Evolutionary conservation across 176 grass and related monocot genomes (phyloP).

Genomic region (Themeda triandra): DNA sequence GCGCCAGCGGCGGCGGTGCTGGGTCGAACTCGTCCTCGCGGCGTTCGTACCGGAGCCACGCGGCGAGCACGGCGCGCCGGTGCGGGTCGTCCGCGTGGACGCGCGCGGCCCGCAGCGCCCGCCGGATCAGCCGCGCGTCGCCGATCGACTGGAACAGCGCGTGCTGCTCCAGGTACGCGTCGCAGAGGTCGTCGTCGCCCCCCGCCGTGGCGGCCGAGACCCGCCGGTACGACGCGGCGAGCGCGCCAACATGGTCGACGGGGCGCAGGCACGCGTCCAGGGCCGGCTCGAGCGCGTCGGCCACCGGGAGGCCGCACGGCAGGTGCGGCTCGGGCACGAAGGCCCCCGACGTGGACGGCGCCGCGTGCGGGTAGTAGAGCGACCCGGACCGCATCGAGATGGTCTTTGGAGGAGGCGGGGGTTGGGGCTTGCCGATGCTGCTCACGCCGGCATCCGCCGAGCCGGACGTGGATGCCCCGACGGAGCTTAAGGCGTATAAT

Average conservation of each 20-base stretch:
- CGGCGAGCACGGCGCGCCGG: slow-evolving; percentile 79
- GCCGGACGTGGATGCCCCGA: slow-evolving; percentile 38
- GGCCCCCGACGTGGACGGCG: slow-evolving; percentile 39
- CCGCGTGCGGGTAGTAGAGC: slow-evolving; percentile 36
- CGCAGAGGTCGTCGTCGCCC: slow-evolving; percentile 51
- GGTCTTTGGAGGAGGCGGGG: slow-evolving; percentile 29
- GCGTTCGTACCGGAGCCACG: slow-evolving; percentile 87
- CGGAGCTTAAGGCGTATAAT: slow-evolving; percentile 54
- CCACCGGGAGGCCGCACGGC: slow-evolving; percentile 69
- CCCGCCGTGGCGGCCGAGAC: slow-evolving; percentile 23
- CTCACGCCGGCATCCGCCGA: slow-evolving; percentile 10
- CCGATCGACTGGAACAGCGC: slow-evolving; percentile 58
- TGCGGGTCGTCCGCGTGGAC: slow-evolving; percentile 48
- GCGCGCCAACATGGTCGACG: slow-evolving; percentile 66
- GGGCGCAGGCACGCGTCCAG: slow-evolving; percentile 68
- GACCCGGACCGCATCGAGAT: slow-evolving; percentile 67
- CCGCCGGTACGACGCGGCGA: slow-evolving; percentile 58
- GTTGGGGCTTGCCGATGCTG: slow-evolving; percentile 30
- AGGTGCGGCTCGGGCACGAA: slow-evolving; percentile 53
- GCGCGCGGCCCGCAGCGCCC: slow-evolving; percentile 61
- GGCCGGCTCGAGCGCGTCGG: slow-evolving; percentile 61
- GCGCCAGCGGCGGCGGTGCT: slow-evolving; percentile 38
- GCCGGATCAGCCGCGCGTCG: slow-evolving; percentile 66
- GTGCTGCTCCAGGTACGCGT: slow-evolving; percentile 83
- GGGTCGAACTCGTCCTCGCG: slow-evolving; percentile 86